phyloP scores from a whole-genome alignment of 345 rosid genomes.

The Nephelium lappaceum region DNA sequence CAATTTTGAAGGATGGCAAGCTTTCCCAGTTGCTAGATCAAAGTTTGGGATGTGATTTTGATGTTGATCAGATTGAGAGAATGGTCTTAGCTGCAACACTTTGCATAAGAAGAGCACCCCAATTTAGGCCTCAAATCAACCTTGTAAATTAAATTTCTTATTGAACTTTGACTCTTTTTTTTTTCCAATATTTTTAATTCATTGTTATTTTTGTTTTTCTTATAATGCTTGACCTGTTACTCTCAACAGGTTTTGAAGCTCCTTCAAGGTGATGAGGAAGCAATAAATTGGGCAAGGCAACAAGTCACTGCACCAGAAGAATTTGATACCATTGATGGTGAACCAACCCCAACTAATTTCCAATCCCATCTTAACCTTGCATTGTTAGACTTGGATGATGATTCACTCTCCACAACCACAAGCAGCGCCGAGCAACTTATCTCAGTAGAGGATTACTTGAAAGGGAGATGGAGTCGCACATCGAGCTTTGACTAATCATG shows the following conservation, averaged over 20 bases:
- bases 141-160: slow-evolving; percentile 44
- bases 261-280: slow-evolving; percentile 79
- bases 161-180: not conserved
- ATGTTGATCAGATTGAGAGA: slow-evolving; percentile 56
- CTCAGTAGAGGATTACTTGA: slow-evolving; percentile 73
- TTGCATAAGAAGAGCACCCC: slow-evolving; percentile 68
- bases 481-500: slow-evolving; percentile 62
- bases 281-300: slow-evolving; percentile 61
- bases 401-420: slow-evolving; percentile 45
- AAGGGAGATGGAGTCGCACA: slow-evolving; percentile 79
- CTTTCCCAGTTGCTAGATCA: slow-evolving; percentile 75
- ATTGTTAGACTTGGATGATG: slow-evolving; percentile 75
- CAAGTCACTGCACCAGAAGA: slow-evolving; percentile 55
- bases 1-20: slow-evolving; percentile 69
- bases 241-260: slow-evolving; percentile 70
- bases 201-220: slow-evolving; percentile 4
- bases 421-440: slow-evolving; percentile 62
- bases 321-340: slow-evolving; percentile 42
- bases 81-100: slow-evolving; percentile 84
- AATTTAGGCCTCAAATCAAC: slow-evolving; percentile 68
- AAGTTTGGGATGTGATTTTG: slow-evolving; percentile 41
- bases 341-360: slow-evolving; percentile 52
- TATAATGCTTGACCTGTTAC: not conserved
- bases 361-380: slow-evolving; percentile 87
- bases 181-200: not conserved